Percentiles rank a stretch among this genome's conserved stretches.
phyloP scores from a whole-genome alignment of 1,139 yeast species.

The Saccharomyces hybrid region DNA sequence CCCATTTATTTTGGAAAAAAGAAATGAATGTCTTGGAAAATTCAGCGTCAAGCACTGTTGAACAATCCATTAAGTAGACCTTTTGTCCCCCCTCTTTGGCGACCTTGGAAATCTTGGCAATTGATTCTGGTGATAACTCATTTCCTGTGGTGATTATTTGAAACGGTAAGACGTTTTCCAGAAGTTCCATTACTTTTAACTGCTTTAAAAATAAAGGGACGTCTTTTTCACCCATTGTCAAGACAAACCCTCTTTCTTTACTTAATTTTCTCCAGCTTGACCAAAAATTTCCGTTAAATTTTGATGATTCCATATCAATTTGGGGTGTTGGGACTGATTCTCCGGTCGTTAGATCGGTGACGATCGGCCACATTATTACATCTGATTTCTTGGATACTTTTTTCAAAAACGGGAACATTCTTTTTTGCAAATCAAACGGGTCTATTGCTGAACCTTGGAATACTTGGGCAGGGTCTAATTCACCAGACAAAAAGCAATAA shows the following conservation, averaged over 20 bases:
- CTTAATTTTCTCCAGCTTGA: conserved; percentile 33
- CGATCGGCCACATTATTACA: conserved; percentile 15
- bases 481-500: conserved; percentile 14
- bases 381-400: conserved; percentile 1
- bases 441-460: conserved; percentile 1
- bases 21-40: conserved; percentile 34
- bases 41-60: conserved; percentile 29
- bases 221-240: conserved; percentile 42
- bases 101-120: conserved; percentile 7
- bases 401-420: conserved; percentile 21
- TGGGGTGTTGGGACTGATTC: conserved; percentile 5
- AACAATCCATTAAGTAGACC: conserved; percentile 41
- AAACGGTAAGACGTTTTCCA: conserved; percentile 44
- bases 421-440: conserved; percentile 10
- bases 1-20: conserved; percentile 41
- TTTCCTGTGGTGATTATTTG: conserved; percentile 44
- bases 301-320: conserved; percentile 2
- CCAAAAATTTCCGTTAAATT: conserved; percentile 19
- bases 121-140: conserved; percentile 17
- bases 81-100: conserved; percentile 32
- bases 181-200: conserved; percentile 40
- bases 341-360: conserved; percentile 12
- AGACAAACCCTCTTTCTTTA: conserved; percentile 39
- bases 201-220: conserved; percentile 41
- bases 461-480: not conserved